Percentiles rank a stretch among this genome's conserved stretches.
phyloP scores from a whole-genome alignment of 2,329 filamentous ascomycete species.

The Pseudogymnoascus verrucosus region DNA sequence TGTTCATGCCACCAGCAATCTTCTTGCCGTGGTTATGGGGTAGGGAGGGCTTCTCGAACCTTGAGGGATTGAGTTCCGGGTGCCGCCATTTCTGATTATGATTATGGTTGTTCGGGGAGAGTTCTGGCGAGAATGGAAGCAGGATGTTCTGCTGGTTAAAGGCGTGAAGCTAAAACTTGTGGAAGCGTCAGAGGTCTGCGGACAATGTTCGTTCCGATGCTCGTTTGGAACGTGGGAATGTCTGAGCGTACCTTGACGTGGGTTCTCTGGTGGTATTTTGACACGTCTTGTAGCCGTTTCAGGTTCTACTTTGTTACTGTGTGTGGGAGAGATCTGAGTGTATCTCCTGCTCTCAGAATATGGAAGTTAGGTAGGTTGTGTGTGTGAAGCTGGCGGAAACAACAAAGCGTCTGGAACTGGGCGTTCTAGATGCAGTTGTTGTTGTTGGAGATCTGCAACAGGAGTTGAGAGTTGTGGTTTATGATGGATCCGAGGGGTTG shows the following conservation, averaged over 20 bases:
- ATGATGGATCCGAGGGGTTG: background rate
- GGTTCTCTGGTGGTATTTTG: background rate
- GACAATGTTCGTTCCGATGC: background rate
- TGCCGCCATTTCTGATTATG: conserved; percentile 59
- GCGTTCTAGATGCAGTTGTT: background rate
- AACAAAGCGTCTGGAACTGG: background rate
- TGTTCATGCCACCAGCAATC: conserved; percentile 9
- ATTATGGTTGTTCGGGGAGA: background rate
- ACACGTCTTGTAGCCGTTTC: conserved; percentile 1
- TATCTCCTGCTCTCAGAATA: background rate
- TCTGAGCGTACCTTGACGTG: background rate
- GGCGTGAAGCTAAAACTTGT: background rate
- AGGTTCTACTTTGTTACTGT: background rate
- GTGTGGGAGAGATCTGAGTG: background rate
- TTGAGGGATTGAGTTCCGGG: conserved; percentile 80
- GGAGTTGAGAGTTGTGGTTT: background rate
- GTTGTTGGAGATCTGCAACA: background rate
- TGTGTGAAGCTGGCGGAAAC: background rate
- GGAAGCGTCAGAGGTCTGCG: background rate
- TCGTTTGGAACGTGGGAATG: background rate
- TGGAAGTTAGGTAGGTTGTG: background rate
- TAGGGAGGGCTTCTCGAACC: conserved; percentile 45
- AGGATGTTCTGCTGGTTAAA: background rate
- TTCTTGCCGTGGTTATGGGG: conserved; percentile 11
- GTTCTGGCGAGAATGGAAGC: background rate